phyloP scores from a whole-genome alignment of 2,329 filamentous ascomycete species.

The Cordyceps javanica region DNA sequence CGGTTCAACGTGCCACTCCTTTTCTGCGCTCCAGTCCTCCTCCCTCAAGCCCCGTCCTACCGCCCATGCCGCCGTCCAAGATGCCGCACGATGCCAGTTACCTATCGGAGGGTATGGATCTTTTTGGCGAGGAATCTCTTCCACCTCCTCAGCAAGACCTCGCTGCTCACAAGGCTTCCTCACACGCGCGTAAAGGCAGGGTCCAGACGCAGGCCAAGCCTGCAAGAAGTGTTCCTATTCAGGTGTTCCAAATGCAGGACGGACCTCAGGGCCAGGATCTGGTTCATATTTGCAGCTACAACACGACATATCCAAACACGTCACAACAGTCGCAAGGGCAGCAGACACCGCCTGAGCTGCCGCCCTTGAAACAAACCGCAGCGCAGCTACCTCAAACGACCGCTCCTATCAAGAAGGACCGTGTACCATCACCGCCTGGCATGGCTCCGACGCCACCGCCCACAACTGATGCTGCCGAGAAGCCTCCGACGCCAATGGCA shows the following conservation, averaged over 20 bases:
- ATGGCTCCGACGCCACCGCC: conserved; percentile 32
- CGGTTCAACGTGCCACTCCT: conserved; percentile 59
- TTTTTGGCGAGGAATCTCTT: conserved; percentile 56
- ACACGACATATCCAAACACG: conserved; percentile 22
- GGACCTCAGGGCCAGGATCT: conserved; percentile 29
- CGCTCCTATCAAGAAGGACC: conserved; percentile 18
- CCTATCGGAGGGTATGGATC: conserved; percentile 66
- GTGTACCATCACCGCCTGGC: conserved; percentile 19
- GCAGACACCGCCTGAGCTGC: conserved; percentile 20
- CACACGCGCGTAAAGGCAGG: background rate
- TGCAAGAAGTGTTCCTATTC: conserved; percentile 31
- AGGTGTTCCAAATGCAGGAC: conserved; percentile 37
- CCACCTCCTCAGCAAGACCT: conserved; percentile 32
- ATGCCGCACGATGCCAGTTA: conserved; percentile 71
- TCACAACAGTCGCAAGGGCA: conserved; percentile 12
- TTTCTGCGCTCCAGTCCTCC: conserved; percentile 55
- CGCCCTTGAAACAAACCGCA: conserved; percentile 20
- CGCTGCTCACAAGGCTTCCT: background rate
- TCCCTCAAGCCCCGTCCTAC: conserved; percentile 74
- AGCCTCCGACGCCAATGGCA: conserved; percentile 22
- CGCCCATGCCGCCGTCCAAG: conserved; percentile 55
- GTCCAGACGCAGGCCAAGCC: conserved; percentile 30
- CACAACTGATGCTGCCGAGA: conserved; percentile 32
- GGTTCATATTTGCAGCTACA: conserved; percentile 30
- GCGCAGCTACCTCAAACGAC: conserved; percentile 13